Base-by-base conservation (phyloP, 2,329 filamentous ascomycete species). In the Bipolaris cookei region DNA sequence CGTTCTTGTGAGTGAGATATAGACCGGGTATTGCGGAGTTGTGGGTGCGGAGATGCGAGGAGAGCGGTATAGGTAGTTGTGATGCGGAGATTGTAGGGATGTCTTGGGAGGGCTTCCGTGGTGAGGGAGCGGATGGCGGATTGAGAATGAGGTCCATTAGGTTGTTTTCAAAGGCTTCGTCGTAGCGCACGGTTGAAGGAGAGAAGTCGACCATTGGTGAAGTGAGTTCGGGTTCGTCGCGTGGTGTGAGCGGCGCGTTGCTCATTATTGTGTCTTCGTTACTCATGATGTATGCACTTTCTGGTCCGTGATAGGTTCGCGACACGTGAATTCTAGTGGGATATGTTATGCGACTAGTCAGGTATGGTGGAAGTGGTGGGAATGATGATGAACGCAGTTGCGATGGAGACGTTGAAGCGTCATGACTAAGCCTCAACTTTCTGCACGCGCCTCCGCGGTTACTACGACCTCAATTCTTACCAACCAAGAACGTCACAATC, bases 1-100 rank as follows among this genome's bases (percentile, higher is more conserved):
- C 80, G 8, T 77, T 75, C 2, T 72, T 71, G 58, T 82, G 80
- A 0, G 80, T 82, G 51, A 82, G 75, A 32, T 71, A 70, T 11
- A 82, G 57, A 28, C 79, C 79, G 0, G 79, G 76, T n/a, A 82
- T 69, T 6, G 76, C 72, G 23, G 74, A 77, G 35, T 75, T 63
- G 67, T 78, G 77, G 11, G 74, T 77, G 28, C 80, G 77, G 2
- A 79, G 75, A 1, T 75, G 63, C 20, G 81, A 80, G 43, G 72
- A 62, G 10, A 82, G 67, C 7, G 78, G 72, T 6, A 82, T 69
- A 14, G 80, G 80, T 4, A 82, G 73, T 23, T 70, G 64, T 3
- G 68, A 63, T 18, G 72, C 72, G 21, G 64, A 48, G 38, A 76
- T 75, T 54, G 65, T 64, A 28, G 65, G 70, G 64, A 66, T 39